Evolutionary conservation across 495 filamentous ascomycete genomes (phyloP).

Genomic region (Delitschia confertaspora): DNA sequence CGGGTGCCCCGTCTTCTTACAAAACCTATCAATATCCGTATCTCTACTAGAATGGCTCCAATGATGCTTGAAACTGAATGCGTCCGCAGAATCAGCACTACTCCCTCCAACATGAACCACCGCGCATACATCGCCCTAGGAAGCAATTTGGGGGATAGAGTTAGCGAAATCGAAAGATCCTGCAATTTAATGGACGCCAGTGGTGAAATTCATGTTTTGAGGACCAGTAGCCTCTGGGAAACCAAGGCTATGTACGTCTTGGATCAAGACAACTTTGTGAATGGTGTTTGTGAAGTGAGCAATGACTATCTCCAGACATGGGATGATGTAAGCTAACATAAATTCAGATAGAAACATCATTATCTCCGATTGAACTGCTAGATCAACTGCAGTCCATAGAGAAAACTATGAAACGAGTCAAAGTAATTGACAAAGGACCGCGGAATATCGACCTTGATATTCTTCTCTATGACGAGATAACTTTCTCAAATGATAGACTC

Average conservation of each 20-base stretch:
- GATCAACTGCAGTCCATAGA: conserved; percentile 78
- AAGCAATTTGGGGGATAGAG: conserved; percentile 84
- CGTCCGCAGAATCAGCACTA: neutral
- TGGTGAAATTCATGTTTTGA: conserved; percentile 58
- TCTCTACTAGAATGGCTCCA: neutral
- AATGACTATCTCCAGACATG: neutral
- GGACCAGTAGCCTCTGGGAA: conserved; percentile 86
- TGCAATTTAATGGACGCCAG: conserved; percentile 61
- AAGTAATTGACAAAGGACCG: conserved; percentile 86
- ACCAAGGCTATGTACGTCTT: conserved; percentile 93
- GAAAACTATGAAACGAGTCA: conserved; percentile 62
- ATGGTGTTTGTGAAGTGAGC: conserved; percentile 85
- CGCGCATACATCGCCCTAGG: conserved; percentile 79
- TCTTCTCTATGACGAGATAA: conserved; percentile 68
- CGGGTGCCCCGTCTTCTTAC: too few relatives aligned
- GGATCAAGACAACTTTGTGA: conserved; percentile 80
- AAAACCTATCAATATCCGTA: too few relatives aligned
- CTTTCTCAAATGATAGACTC: conserved; percentile 58
- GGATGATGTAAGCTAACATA: neutral
- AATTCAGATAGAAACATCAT: conserved; percentile 66
- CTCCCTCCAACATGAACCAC: conserved; percentile 6
- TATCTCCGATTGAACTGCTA: conserved; percentile 66
- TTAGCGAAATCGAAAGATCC: conserved; percentile 72
- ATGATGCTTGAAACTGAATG: neutral
- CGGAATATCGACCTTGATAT: conserved; percentile 93